Evolutionary conservation across 2,329 filamentous ascomycete genomes (phyloP).

Genomic region (Pseudogymnoascus sp.): DNA sequence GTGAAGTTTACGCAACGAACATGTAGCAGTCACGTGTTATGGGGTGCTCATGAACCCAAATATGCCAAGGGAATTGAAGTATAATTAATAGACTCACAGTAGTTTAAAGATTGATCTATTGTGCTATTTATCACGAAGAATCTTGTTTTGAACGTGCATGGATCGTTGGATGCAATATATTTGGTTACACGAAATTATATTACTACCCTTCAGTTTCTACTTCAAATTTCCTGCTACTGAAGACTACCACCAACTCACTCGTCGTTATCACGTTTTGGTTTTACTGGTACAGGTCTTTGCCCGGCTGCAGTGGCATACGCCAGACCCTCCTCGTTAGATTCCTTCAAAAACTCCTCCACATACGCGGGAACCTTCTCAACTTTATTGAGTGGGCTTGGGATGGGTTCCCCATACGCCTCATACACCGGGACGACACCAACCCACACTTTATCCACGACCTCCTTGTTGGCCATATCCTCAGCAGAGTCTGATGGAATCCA

Average conservation of each 20-base stretch:
- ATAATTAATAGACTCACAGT: too few relatives aligned
- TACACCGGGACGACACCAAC: slow-evolving; percentile 55
- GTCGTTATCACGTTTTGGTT: background rate
- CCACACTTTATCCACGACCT: slow-evolving; percentile 39
- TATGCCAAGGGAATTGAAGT: background rate
- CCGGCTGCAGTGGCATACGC: background rate
- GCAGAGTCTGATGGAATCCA: slow-evolving; percentile 52
- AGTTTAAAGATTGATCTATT: background rate
- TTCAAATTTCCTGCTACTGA: background rate
- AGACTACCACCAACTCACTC: background rate
- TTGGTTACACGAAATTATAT: background rate
- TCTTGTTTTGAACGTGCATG: background rate
- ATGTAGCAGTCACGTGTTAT: background rate
- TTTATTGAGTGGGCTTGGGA: slow-evolving; percentile 17
- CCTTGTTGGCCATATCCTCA: slow-evolving; percentile 38
- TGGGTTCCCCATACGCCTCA: slow-evolving; percentile 43
- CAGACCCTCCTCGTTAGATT: slow-evolving; percentile 35
- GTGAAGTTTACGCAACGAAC: background rate
- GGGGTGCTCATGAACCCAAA: slow-evolving; percentile 3
- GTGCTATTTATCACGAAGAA: background rate
- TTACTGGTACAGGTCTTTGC: background rate
- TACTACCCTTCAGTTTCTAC: background rate
- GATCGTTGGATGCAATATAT: background rate
- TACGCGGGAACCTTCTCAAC: slow-evolving; percentile 42
- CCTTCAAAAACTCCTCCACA: slow-evolving; percentile 43